Conservation (phyloP, 2,329 filamentous ascomycete genomes). For the Pseudogymnoascus sp. region DNA sequence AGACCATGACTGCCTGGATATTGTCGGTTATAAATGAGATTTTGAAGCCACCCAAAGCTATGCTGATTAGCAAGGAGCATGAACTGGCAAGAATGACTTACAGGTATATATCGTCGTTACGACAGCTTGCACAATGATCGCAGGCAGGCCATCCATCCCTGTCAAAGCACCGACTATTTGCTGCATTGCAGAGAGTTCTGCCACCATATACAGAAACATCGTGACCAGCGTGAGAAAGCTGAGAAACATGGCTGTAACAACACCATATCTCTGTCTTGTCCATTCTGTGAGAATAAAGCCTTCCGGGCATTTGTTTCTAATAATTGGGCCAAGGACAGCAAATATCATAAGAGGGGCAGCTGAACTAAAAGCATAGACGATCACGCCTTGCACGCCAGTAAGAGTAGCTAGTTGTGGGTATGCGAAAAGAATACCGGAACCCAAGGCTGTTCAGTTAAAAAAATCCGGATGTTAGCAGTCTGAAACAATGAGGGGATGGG, state of each 20-base stretch:
- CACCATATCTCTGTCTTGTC: conserved; percentile 70
- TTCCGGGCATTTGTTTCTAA: conserved; percentile 70
- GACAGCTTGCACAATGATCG: conserved; percentile 67
- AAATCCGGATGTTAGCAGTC: conserved; percentile 34
- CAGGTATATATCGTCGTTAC: conserved; percentile 80
- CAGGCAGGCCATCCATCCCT: conserved; percentile 63
- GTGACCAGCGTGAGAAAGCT: conserved; percentile 72
- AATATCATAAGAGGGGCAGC: conserved; percentile 67
- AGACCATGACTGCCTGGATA: conserved; percentile 70
- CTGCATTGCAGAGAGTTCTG: conserved; percentile 71
- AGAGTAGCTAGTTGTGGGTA: conserved; percentile 76
- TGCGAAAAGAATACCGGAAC: conserved; percentile 73
- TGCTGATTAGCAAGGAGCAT: conserved; percentile 9
- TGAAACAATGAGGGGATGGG: conserved; percentile 23
- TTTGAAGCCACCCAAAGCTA: conserved; percentile 70
- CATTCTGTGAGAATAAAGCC: conserved; percentile 81
- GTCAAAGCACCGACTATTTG: conserved; percentile 70
- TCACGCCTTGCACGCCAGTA: conserved; percentile 66
- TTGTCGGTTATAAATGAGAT: conserved; percentile 81
- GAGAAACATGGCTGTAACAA: conserved; percentile 60
- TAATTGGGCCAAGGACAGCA: conserved; percentile 65
- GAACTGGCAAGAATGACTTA: conserved; percentile 29
- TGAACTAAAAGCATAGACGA: conserved; percentile 68
- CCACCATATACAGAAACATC: conserved; percentile 79
- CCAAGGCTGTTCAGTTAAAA: conserved; percentile 51